Base-by-base conservation (phyloP, 192 early-diverging fungal genomes). In the Coemansia reversa region DNA sequence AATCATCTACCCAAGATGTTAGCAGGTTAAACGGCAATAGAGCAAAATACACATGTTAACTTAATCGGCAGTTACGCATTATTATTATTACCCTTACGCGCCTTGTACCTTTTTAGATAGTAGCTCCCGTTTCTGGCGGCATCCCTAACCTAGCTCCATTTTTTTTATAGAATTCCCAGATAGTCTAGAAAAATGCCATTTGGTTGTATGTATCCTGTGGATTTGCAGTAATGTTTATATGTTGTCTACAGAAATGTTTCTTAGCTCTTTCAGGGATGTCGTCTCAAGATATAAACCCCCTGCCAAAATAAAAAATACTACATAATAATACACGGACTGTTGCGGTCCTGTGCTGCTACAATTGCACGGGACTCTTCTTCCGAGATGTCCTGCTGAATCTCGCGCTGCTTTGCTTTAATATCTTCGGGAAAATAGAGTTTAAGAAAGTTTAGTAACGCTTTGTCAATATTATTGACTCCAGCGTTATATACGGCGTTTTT, bases 351-450 rank as follows among this genome's bases (percentile, higher is more conserved):
- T 5, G 74, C 80, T 9, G 76, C 73, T 30, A 84, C 74, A 19
- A 91, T 69, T 0, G 76, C 82, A 20, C 83, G 61, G 39, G 89
- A 65, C 62, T 91, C 90, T 42, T 89, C 87, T 5, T 78, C 79
- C 0, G 86, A 87, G 16, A 86, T 83, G 58, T 92, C 88, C 19
- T 70, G 74, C 54, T 84, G 83, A 12, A 81, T 87, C 1, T 90
- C 90, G 47, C 77, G 74, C 47, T 86, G 83, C 57, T 88, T 91
- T 65, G 86, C 83, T 49, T 89, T 86, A 60, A 90, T 84, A 71
- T 93, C 92, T 58, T 83, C 84, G 39, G 89, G 90, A 64, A 93
- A 93, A 55, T 92, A 92, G 0, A 90, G 79, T 60, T 89, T 83
- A 64, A 93, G 65, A 23, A 91, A 90, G 60, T 89, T 90, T 69